Conservation (phyloP, 495 filamentous ascomycete genomes). For the Penicillium salamii region DNA sequence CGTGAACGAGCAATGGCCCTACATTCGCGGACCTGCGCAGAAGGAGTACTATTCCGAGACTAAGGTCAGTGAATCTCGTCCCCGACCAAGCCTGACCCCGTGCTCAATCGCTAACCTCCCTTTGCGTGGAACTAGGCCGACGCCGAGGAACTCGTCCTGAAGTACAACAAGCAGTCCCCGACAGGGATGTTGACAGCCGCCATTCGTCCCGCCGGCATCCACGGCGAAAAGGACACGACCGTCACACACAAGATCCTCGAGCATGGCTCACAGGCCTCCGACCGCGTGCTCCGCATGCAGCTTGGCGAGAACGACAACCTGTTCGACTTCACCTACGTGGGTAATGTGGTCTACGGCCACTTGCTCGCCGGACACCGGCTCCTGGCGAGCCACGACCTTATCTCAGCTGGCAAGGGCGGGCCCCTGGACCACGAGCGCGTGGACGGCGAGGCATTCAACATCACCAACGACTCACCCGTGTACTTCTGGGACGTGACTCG, state of each 20-base stretch:
- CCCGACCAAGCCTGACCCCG: not conserved
- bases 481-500: conserved; percentile 96
- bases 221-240: conserved; percentile 85
- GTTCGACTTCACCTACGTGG: conserved; percentile 57
- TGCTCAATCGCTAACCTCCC: conserved; percentile 3
- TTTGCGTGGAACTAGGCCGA: conserved; percentile 55
- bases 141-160: conserved; percentile 80
- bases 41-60: conserved; percentile 90
- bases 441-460: conserved; percentile 92
- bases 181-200: conserved; percentile 69
- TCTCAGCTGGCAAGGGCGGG: conserved; percentile 49
- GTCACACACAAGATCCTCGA: conserved; percentile 55
- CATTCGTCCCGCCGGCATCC: conserved; percentile 85
- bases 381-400: conserved; percentile 51
- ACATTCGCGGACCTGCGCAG: conserved; percentile 66
- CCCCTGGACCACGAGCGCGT: conserved; percentile 75
- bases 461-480: conserved; percentile 87
- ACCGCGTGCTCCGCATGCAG: conserved; percentile 72
- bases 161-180: conserved; percentile 71
- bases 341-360: conserved; percentile 50
- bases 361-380: conserved; percentile 64
- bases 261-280: conserved; percentile 41
- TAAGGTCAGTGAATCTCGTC: conserved; percentile 52
- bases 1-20: conserved; percentile 83
- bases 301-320: conserved; percentile 83